These are phyloP conservation scores for Drosera capensis DNA, from an alignment of 148 eudicot species.

Conservation along the genomic window DNA sequence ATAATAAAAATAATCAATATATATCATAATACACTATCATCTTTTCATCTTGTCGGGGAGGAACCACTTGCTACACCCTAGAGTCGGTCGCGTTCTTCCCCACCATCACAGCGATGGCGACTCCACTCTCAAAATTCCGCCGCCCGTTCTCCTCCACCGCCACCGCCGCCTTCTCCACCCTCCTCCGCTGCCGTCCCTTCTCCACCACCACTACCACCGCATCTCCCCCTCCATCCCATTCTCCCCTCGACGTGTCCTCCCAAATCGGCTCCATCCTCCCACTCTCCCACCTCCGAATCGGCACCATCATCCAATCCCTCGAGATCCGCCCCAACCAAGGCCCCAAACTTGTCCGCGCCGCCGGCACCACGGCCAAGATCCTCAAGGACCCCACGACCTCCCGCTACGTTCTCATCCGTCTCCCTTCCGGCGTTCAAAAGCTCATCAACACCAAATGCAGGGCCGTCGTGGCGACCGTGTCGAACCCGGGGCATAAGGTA, in stretches of 20 bases:
- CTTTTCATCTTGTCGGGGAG: no score
- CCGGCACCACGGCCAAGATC: constrained; percentile 73
- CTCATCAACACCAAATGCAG: constrained; percentile 48
- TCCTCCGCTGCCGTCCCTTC: constrained; percentile 13
- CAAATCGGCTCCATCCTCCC: constrained; percentile 79
- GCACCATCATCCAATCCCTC: constrained; percentile 68
- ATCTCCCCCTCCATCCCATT: not conserved
- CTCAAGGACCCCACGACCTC: constrained; percentile 42
- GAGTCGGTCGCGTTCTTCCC: no score
- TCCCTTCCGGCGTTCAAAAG: constrained; percentile 59
- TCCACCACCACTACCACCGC: constrained; percentile 14
- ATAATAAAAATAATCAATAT: no score
- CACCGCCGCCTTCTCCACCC: no score
- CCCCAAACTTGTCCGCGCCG: constrained; percentile 65
- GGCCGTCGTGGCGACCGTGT: constrained; percentile 57
- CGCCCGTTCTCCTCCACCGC: constrained; percentile 10
- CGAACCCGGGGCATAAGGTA: constrained; percentile 39
- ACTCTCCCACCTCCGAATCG: constrained; percentile 58
- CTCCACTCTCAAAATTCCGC: constrained; percentile 24
- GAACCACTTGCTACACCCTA: no score
- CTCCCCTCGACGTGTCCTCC: constrained; percentile 46
- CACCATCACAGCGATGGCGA: constrained; percentile 24
- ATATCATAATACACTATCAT: no score
- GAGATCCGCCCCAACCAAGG: constrained; percentile 79
- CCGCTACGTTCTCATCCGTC: constrained; percentile 25